Evolutionary conservation across 2,329 filamentous ascomycete species (phyloP).

Genomic region (Catunica adiposa): DNA sequence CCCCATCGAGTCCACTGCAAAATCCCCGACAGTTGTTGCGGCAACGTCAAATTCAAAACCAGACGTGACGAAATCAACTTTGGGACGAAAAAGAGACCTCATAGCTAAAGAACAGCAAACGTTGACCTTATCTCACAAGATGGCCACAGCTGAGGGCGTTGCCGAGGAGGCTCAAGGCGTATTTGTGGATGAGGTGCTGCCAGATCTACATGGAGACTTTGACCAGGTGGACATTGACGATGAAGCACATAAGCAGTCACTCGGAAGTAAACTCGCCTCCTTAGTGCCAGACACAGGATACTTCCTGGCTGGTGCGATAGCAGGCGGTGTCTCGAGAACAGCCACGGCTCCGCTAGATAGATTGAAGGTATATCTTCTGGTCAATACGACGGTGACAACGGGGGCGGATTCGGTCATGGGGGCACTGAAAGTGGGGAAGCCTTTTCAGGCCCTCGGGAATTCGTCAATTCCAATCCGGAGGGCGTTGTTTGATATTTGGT

Average conservation of each 20-base stretch:
- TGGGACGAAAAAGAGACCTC: slow-evolving; percentile 6
- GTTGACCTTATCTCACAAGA: neutral
- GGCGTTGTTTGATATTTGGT: slow-evolving; percentile 19
- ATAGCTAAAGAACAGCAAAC: neutral
- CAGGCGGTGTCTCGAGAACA: slow-evolving; percentile 87
- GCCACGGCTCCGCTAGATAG: slow-evolving; percentile 92
- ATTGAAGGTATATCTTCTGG: slow-evolving; percentile 92
- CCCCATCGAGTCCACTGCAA: neutral
- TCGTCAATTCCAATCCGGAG: slow-evolving; percentile 66
- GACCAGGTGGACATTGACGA: neutral
- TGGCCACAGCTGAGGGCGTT: neutral
- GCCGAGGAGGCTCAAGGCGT: neutral
- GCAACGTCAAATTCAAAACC: neutral
- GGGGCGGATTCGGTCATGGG: slow-evolving; percentile 38
- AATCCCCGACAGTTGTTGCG: no score
- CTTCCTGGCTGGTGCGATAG: slow-evolving; percentile 87
- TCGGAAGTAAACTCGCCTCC: slow-evolving; percentile 36
- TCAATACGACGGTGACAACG: slow-evolving; percentile 47
- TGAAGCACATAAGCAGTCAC: slow-evolving; percentile 3
- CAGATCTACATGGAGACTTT: neutral
- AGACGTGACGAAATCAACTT: neutral
- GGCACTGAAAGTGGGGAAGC: slow-evolving; percentile 54
- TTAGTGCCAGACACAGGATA: slow-evolving; percentile 85
- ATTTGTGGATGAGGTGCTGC: no score
- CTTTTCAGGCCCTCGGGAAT: slow-evolving; percentile 46